Conservation (phyloP, 306 rosid genomes). For the Prunus mongolica region DNA sequence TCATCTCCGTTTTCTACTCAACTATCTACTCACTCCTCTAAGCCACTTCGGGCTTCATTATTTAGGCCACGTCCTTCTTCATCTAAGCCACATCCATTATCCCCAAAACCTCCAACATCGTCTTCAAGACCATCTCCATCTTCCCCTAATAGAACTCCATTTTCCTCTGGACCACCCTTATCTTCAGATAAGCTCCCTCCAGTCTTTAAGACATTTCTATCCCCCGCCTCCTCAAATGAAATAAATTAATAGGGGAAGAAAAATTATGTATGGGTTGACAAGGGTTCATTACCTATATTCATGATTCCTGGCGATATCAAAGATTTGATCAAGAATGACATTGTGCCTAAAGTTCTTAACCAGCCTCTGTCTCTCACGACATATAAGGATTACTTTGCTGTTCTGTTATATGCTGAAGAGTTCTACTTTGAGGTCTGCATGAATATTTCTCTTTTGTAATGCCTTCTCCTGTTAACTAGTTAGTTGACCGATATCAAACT, state of each 20-base stretch:
- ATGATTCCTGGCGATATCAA: slow-evolving; percentile 26
- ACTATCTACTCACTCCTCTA: neutral
- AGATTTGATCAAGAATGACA: slow-evolving; percentile 29
- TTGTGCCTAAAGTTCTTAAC: slow-evolving; percentile 21
- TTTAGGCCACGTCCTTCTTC: too few species aligned
- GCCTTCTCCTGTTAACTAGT: neutral
- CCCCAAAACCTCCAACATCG: neutral
- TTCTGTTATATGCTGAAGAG: slow-evolving; percentile 38
- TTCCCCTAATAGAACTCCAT: neutral
- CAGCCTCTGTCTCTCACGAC: slow-evolving; percentile 24
- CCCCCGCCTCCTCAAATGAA: neutral
- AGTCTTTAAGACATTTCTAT: neutral
- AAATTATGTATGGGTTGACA: slow-evolving; percentile 8
- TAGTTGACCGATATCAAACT: neutral
- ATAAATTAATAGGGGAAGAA: neutral
- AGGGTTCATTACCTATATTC: slow-evolving; percentile 4
- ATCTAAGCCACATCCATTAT: too few species aligned
- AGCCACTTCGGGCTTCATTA: too few species aligned
- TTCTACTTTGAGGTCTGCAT: slow-evolving; percentile 30
- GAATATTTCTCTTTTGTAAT: neutral
- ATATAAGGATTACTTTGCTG: slow-evolving; percentile 39
- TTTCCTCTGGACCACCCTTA: neutral
- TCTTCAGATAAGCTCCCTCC: neutral
- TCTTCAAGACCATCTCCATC: neutral
- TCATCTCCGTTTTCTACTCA: neutral